These are phyloP conservation scores for Clarireedia monteithiana DNA, from an alignment of 2,329 filamentous ascomycete genomes.

Conservation along the genomic window DNA sequence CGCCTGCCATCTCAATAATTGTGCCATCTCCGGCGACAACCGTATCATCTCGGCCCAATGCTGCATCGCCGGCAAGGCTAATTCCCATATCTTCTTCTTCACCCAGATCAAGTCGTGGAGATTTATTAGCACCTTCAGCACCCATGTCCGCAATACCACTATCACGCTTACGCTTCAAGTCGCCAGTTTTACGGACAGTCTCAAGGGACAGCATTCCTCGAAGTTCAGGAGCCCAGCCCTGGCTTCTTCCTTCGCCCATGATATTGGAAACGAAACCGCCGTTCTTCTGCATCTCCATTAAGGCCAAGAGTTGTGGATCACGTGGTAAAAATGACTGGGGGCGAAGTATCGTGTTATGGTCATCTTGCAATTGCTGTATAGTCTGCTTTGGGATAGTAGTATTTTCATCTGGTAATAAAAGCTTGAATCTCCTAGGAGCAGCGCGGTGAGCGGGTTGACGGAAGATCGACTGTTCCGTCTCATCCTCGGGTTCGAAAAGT, in stretches of 20 bases:
- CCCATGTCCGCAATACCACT: conserved; percentile 77
- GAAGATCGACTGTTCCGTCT: conserved; percentile 49
- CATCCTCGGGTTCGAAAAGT: conserved; percentile 51
- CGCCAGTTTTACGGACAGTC: conserved; percentile 64
- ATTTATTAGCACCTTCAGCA: conserved; percentile 53
- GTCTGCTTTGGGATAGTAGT: conserved; percentile 69
- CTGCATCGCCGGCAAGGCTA: conserved; percentile 40
- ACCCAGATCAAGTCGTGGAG: conserved; percentile 56
- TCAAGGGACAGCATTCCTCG: conserved; percentile 87
- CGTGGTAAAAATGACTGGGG: conserved; percentile 75
- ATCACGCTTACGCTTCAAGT: conserved; percentile 90
- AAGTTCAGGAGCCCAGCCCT: conserved; percentile 85
- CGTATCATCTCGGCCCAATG: conserved; percentile 37
- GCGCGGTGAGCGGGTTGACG: conserved; percentile 65
- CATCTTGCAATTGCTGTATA: conserved; percentile 79
- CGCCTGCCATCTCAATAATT: conserved; percentile 55
- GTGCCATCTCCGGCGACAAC: conserved; percentile 48
- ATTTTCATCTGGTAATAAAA: conserved; percentile 69
- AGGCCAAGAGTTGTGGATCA: conserved; percentile 75
- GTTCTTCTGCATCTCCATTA: conserved; percentile 87
- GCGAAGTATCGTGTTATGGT: conserved; percentile 80
- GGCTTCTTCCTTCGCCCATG: conserved; percentile 70
- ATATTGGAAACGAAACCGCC: conserved; percentile 85
- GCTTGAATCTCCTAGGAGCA: conserved; percentile 60
- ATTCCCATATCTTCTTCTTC: conserved; percentile 48